These are phyloP conservation scores for Herpetospermum pedunculosum DNA, from an alignment of 306 rosid genomes.

Conservation along the genomic window DNA sequence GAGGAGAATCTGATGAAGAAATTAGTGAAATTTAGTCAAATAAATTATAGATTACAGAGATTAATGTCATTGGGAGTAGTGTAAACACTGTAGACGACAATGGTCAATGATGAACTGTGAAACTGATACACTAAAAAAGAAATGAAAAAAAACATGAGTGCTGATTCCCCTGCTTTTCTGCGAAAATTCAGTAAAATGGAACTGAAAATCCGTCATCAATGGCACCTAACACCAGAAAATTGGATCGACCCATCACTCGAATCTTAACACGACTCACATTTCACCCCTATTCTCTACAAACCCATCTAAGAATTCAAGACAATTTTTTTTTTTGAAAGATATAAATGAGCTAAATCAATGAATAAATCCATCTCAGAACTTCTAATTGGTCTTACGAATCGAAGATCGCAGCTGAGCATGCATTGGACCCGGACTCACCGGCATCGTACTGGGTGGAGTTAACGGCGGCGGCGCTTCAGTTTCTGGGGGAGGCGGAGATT, in stretches of 20 bases:
- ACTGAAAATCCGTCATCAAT: background rate
- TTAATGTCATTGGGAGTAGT: background rate
- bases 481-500: constrained; percentile 23
- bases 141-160: background rate
- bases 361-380: constrained; percentile 2
- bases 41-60: background rate
- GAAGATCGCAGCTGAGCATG: constrained; percentile 25
- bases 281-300: background rate
- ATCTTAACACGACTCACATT: background rate
- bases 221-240: background rate
- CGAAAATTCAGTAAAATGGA: constrained; percentile 2
- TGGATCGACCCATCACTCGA: background rate
- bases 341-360: background rate
- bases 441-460: constrained; percentile 33
- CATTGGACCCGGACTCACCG: constrained; percentile 40
- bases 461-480: constrained; percentile 30
- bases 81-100: background rate
- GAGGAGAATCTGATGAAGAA: constrained; percentile 1
- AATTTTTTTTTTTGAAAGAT: background rate
- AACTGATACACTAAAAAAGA: background rate
- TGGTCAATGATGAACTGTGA: background rate
- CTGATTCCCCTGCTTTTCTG: constrained; percentile 5
- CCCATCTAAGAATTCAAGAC: background rate
- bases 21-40: background rate
- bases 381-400: background rate